Percentiles rank a stretch among this genome's conserved stretches.
Evolutionary conservation across 2,329 filamentous ascomycete genomes (phyloP).

Genomic region (Apiospora saccharicola): DNA sequence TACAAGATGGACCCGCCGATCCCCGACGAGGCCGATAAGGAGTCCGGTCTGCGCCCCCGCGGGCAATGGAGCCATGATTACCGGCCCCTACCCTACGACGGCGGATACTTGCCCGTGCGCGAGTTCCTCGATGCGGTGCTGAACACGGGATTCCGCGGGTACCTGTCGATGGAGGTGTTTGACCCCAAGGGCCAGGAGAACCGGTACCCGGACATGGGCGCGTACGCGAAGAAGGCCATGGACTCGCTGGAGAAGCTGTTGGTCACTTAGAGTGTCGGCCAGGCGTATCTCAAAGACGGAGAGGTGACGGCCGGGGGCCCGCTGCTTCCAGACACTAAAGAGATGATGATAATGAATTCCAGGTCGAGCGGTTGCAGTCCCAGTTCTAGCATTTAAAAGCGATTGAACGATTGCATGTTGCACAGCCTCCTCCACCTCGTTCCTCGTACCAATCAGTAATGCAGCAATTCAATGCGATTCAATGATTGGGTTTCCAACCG

Average conservation of each 20-base stretch:
- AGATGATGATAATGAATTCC: not conserved
- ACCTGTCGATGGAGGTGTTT: constrained; percentile 76
- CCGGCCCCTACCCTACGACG: constrained; percentile 72
- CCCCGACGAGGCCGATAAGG: constrained; percentile 54
- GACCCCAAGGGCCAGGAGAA: constrained; percentile 63
- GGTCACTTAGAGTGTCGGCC: not conserved
- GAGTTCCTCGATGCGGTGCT: constrained; percentile 72
- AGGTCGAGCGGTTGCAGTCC: not conserved
- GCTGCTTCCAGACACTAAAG: not conserved
- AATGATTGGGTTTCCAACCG: not conserved
- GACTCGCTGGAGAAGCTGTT: constrained; percentile 51
- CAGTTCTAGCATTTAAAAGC: not conserved
- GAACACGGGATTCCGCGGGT: constrained; percentile 70
- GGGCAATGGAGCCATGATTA: constrained; percentile 76
- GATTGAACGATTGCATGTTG: not conserved
- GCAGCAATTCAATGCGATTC: no score
- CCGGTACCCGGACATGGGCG: constrained; percentile 47
- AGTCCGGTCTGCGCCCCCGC: constrained; percentile 64
- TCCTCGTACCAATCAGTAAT: no score
- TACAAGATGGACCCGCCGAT: constrained; percentile 69
- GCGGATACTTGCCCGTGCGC: constrained; percentile 73
- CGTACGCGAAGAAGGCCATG: constrained; percentile 60
- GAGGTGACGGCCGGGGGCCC: not conserved
- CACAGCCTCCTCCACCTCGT: not conserved
- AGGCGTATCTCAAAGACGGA: not conserved